Base-by-base conservation (phyloP, 2,329 filamentous ascomycete genomes). In the Herpomyces periplanetae region DNA sequence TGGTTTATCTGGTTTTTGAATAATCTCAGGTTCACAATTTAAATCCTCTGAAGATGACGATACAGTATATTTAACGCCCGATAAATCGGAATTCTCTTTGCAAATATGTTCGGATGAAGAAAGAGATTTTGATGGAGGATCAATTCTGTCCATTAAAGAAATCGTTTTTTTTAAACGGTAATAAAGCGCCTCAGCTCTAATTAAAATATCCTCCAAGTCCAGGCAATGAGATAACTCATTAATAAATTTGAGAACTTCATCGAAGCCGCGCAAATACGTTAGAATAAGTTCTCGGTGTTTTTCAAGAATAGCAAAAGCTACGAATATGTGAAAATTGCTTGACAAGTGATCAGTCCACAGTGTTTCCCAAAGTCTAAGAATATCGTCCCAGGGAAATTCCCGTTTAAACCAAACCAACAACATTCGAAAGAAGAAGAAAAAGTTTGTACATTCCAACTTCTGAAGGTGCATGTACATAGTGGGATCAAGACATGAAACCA, bases 371-470 rank as follows among this genome's bases (percentile, higher is more conserved):
- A 96, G 43, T 8, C 65, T 53, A 13, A 91, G 43, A 5, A 87
- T 56, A 31, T 91, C 71, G 18, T 50, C 37, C 68, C 75, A 96
- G 27, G 57, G 51, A 30, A 96, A 96, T 38, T 96, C 80, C 18
- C 80, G 62, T 45, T 96, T 96, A 39, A 80, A 96, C 80, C 80
- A 96, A 5, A 96, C 80, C 1, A 96, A 48, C 13, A 96, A 48
- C 80, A 91, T 91, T 24, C 80, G 65, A 53, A 91, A 96, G 46
- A 96, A 91, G 45, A 96, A 96, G 41, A 96, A 96, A 40, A 96
- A 96, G 37, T 96, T 96, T 10, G 80, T 96, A 31, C 65, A 84
- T 31, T 96, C 84, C 9, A 73, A 66, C 8, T 53, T 59, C 36
- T 85, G 57, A 0, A 96, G 52, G 30, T 96, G 80, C 2, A 65